Evolutionary conservation across 2,329 filamentous ascomycete species (phyloP), one percentile per base, ranked within the genome.

Genomic region (Lanzia echinophila): DNA sequence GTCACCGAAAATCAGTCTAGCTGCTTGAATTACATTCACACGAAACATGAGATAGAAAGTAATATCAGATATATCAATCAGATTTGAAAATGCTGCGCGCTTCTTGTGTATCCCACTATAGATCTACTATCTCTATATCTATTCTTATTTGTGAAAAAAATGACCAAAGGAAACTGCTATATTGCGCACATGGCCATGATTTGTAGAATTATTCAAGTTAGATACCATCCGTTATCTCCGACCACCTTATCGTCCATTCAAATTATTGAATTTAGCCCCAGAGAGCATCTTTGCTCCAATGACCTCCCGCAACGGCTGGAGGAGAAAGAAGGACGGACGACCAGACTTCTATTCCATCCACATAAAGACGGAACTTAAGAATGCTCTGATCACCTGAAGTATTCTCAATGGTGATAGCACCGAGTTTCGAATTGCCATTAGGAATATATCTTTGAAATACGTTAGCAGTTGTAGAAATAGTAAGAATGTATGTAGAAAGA

Each of bases 341-440:
- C 92, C 92, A 97, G 1, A 76, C 77, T 67, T 92, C 85, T 42
- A 80, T 72, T 2, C 90, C 92, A 68, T 96, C 87, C 17, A 96
- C 78, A 67, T 87, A 96, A 2, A 96, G 73, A 3, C 82, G 79
- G 66, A 96, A 97, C 45, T 84, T 85, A 34, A 99, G 73, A 39
- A 85, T 79, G 65, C 87, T 91, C 68, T 85, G 82, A 57, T 82
- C 80, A 39, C 79, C 79, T 10, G 79, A 76, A 2, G 79, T 78
- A 53, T 82, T 83, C 56, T 85, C 83, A 58, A 99, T 90, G 20
- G 89, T 88, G 28, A 95, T 77, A 0, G 84, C 82, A 1, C 90
- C 90, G 69, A 96, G 92, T 69, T 97, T 97, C 58, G 85, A 90
- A 65, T 90, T 91, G 1, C 92, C 92, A 55, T 86, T 81, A 2